phyloP scores from a whole-genome alignment of 352 stramenopile species.

The Phytophthora rubi region DNA sequence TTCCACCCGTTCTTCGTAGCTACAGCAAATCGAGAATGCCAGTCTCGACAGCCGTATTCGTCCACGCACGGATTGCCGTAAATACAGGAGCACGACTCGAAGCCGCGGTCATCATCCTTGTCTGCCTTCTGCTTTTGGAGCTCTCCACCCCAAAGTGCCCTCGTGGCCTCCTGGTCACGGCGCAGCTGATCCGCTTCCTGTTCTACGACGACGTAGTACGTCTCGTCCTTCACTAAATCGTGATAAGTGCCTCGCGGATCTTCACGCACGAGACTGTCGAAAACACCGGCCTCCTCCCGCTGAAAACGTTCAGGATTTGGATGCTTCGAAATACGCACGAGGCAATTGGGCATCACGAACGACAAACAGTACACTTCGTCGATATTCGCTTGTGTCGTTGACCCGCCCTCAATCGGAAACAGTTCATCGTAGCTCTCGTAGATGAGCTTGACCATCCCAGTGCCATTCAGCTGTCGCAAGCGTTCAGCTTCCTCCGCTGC shows the following conservation, averaged over 20 bases:
- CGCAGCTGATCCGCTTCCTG: conserved; percentile 76
- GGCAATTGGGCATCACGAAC: conserved; percentile 90
- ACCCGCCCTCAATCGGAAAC: conserved; percentile 80
- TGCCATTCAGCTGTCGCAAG: conserved; percentile 53
- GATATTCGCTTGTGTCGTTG: conserved; percentile 73
- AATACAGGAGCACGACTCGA: conserved; percentile 89
- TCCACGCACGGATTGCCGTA: conserved; percentile 92
- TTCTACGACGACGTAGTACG: conserved; percentile 88
- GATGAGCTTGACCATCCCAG: conserved; percentile 75
- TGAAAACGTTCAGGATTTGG: conserved; percentile 59
- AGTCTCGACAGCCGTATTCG: conserved; percentile 91
- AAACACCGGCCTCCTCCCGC: conserved; percentile 52
- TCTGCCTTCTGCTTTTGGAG: conserved; percentile 37
- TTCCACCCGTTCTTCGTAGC: conserved; percentile 91
- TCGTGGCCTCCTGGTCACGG: conserved; percentile 68
- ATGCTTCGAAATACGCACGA: conserved; percentile 70
- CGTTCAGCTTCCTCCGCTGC: conserved; percentile 38
- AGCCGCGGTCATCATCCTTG: conserved; percentile 67
- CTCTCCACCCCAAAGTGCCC: conserved; percentile 52
- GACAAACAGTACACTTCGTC: conserved; percentile 90
- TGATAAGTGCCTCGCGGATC: conserved; percentile 76
- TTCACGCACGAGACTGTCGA: conserved; percentile 71
- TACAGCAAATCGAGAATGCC: conserved; percentile 84
- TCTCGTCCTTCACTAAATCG: conserved; percentile 63
- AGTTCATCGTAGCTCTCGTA: conserved; percentile 91